Conservation (phyloP, 2,329 filamentous ascomycete species). For the Zelopaecilomyces penicillatus region DNA sequence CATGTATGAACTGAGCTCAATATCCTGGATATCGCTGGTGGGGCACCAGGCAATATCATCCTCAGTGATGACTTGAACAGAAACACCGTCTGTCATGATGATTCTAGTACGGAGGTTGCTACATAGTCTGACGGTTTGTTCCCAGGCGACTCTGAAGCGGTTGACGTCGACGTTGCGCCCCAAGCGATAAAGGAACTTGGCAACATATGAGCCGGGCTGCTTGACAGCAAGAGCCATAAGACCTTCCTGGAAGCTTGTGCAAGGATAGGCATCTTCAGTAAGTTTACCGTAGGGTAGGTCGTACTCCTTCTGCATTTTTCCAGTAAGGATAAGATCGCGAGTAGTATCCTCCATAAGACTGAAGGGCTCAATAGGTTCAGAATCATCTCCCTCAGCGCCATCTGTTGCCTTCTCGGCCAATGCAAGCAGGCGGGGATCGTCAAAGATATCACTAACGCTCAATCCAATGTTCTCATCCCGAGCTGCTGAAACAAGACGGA, state of each 20-base stretch:
- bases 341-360: constrained; percentile 2
- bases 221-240: constrained; percentile 21
- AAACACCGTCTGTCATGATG: constrained; percentile 1
- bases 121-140: constrained; percentile 6
- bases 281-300: not conserved
- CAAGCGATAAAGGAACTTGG: constrained; percentile 18
- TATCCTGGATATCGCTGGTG: not conserved
- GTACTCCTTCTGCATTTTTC: not conserved
- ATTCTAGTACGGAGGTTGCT: constrained; percentile 6
- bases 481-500: constrained; percentile 8
- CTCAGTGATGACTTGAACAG: constrained; percentile 2
- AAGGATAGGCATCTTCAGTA: constrained; percentile 14
- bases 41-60: constrained; percentile 1
- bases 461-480: constrained; percentile 6
- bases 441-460: constrained; percentile 6
- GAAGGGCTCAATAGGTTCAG: not conserved
- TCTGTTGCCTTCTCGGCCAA: constrained; percentile 2
- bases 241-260: constrained; percentile 14
- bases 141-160: constrained; percentile 21
- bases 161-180: constrained; percentile 11
- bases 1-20: not conserved
- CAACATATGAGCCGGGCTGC: constrained; percentile 25
- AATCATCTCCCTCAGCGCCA: not conserved
- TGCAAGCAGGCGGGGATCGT: constrained; percentile 10
- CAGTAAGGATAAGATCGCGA: not conserved